phyloP scores from a whole-genome alignment of 1,284 basidiomycete species.

The Sphaerobolus stellatus region DNA sequence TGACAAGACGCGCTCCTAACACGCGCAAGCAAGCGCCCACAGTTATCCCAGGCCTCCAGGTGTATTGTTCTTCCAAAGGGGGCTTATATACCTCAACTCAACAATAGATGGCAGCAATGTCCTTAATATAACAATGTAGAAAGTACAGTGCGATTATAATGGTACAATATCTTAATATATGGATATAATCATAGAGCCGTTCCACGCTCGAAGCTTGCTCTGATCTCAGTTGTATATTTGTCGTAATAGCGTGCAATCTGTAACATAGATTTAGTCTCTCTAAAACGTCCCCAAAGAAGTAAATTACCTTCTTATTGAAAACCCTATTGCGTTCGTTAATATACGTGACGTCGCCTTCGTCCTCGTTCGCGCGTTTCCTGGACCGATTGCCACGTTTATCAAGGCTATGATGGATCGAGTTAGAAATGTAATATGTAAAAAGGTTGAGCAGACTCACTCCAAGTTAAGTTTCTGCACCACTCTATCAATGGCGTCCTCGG shows the following conservation, averaged over 20 bases:
- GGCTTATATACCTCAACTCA: neutral
- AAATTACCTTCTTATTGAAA: slow-evolving; percentile 95
- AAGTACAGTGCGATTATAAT: neutral
- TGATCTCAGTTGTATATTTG: slow-evolving; percentile 94
- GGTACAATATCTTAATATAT: neutral
- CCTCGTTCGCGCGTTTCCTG: slow-evolving; percentile 85
- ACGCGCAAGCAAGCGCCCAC: slow-evolving; percentile 9
- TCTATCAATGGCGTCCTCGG: slow-evolving; percentile 91
- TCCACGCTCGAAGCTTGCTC: slow-evolving; percentile 93
- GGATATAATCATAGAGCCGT: slow-evolving; percentile 67
- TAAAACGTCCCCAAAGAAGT: neutral
- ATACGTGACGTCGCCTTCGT: slow-evolving; percentile 94
- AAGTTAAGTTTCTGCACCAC: slow-evolving; percentile 90
- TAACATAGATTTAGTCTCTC: slow-evolving; percentile 1
- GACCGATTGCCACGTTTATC: slow-evolving; percentile 88
- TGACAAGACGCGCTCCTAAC: slow-evolving; percentile 13
- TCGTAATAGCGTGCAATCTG: slow-evolving; percentile 96
- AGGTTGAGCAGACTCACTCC: slow-evolving; percentile 64
- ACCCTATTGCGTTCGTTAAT: slow-evolving; percentile 99
- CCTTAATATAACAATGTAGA: neutral
- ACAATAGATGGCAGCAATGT: neutral
- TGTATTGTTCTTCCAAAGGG: neutral
- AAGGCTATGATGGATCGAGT: slow-evolving; percentile 47
- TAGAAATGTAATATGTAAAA: neutral
- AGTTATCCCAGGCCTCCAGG: neutral